phyloP scores from a whole-genome alignment of 2,329 filamentous ascomycete genomes.

The Tolypocladium nubicola region DNA sequence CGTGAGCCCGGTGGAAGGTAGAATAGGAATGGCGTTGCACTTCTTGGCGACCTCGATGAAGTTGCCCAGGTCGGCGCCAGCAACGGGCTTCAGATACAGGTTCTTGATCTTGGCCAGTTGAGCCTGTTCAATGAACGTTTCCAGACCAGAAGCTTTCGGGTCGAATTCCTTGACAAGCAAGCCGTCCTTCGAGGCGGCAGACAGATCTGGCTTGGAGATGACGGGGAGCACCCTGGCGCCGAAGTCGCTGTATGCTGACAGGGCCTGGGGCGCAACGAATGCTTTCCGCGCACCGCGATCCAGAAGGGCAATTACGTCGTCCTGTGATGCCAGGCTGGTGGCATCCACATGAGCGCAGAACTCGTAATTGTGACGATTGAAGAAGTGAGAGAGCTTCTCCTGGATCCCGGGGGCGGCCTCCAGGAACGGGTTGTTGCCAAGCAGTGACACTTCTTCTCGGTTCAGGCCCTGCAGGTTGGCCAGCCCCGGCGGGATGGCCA shows the following conservation, averaged over 20 bases:
- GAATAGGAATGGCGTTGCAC: constrained; percentile 55
- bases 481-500: constrained; percentile 39
- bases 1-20: constrained; percentile 62
- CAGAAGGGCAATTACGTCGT: constrained; percentile 70
- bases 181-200: constrained; percentile 35
- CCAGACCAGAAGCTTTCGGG: constrained; percentile 25
- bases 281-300: constrained; percentile 78
- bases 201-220: constrained; percentile 34
- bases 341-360: constrained; percentile 67
- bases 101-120: constrained; percentile 34
- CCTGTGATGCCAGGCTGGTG: constrained; percentile 52
- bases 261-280: constrained; percentile 64
- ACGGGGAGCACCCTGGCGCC: constrained; percentile 45
- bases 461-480: constrained; percentile 41
- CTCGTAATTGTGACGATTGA: constrained; percentile 38
- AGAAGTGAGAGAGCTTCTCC: constrained; percentile 33
- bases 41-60: constrained; percentile 38
- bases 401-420: constrained; percentile 38
- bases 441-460: constrained; percentile 44
- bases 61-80: constrained; percentile 32
- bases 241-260: constrained; percentile 47
- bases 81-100: constrained; percentile 39
- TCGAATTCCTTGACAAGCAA: constrained; percentile 44
- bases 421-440: constrained; percentile 49
- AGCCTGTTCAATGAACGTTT: constrained; percentile 32